Evolutionary conservation across 2,329 filamentous ascomycete genomes (phyloP), one percentile per base, ranked within the genome.

Genomic region (Didymella pomorum): DNA sequence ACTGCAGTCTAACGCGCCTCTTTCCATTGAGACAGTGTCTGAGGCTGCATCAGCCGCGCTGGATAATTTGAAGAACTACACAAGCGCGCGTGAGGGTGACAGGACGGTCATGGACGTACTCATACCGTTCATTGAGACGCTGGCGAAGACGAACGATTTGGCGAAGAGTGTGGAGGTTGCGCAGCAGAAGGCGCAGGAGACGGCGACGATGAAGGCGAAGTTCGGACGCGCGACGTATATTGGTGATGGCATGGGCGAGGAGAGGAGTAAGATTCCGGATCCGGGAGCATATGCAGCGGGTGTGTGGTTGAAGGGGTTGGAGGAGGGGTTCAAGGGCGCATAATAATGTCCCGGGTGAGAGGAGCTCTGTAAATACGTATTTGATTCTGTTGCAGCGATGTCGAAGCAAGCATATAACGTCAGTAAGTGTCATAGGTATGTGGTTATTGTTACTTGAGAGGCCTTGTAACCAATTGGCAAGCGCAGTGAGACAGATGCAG

Each of bases 91-190:
- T 25, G 89, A 89, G 0, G 95, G 95, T 21, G 95, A 99, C 74
- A 84, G 95, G 41, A 99, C 95, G 0, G 82, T 98, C 18, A 86
- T 98, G 52, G 95, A 99, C 77, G 92, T 94, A 0, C 81, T 99
- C 44, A 87, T 92, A 46, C 95, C 95, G 1, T 99, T 98, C 73
- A 87, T 95, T 50, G 85, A 89, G 20, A 84, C 83, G 6, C 82
- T 98, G 4, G 81, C 77, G 2, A 76, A 84, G 69, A 87, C 85
- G 0, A 85, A 85, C 16, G 86, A 92, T 72, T 71, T 95, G 4
- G 83, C 83, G 60, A 82, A 86, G 73, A 92, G 93, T 3, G 92
- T 92, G 0, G 80, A 87, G 66, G 92, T 91, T 0, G 89, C 93
- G 0, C 84, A 86, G 65, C 82, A 87, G 42, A 94, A 89, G 0